Evolutionary conservation across 2,329 filamentous ascomycete species (phyloP), one percentile per base, ranked within the genome.

Genomic region (Juglanconis oblonga): DNA sequence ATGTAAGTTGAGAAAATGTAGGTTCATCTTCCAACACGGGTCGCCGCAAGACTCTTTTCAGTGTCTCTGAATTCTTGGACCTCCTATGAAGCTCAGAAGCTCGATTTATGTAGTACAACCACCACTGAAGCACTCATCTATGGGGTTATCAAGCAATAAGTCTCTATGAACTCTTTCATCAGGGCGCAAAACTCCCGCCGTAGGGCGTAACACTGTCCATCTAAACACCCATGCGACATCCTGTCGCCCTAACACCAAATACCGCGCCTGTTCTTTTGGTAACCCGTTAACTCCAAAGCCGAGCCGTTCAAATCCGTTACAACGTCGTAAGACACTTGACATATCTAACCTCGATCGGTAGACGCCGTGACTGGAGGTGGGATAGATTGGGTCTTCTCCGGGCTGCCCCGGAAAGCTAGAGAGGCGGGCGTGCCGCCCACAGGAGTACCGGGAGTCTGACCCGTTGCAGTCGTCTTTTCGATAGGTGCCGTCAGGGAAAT

Each of bases 371-470:
- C 57, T 29, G 57, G 56, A 52, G 40, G 53, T 17, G 67, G 38
- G 10, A 74, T 65, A 51, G 69, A 68, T 55, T 76, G 74, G 54
- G 75, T 67, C 74, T 87, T 87, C 68, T 87, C 85, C 31, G 85
- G 84, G 67, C 84, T 87, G 65, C 82, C 81, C 68, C 85, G 81
- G 74, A 84, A 84, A 67, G 85, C 83, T 66, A 87, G 55, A 35
- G 81, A 73, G 13, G 79, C 80, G 32, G 77, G 69, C 54, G 58
- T 59, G 40, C 59, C 65, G 32, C 62, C 65, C 8, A 61, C 52
- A 8, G 66, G 64, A 4, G 73, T 74, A 24, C 69, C 66, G 9
- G 70, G 69, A 57, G 61, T 52, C 67, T 68, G 62, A 63, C 58
- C 50, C n/a, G 54, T 42, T 3, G 50, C 65, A 11, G 35, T 58